phyloP scores from a whole-genome alignment of 768 basidiomycete species.

The Clitopilus hobsonii region DNA sequence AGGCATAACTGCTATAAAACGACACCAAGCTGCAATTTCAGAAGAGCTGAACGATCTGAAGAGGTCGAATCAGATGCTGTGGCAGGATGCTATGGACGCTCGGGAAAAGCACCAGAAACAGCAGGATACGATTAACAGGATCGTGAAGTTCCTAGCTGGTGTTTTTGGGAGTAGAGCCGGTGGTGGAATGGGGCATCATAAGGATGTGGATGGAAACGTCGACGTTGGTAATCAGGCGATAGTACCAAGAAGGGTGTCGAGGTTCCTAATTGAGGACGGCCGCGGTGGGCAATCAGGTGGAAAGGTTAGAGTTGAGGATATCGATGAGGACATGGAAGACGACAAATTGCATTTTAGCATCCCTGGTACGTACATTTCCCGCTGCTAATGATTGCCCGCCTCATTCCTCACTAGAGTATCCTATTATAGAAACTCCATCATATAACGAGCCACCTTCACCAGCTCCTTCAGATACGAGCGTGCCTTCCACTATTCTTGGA shows the following conservation, averaged over 20 bases:
- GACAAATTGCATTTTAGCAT: constrained; percentile 5
- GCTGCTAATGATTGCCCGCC: constrained; percentile 1
- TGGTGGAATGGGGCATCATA: constrained; percentile 16
- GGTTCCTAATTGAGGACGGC: constrained; percentile 66
- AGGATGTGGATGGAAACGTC: constrained; percentile 21
- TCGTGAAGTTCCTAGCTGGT: constrained; percentile 90
- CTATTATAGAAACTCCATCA: constrained; percentile 43
- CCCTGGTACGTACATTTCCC: background rate
- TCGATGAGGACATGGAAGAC: constrained; percentile 31
- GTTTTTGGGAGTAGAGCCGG: constrained; percentile 68
- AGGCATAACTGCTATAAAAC: constrained; percentile 82
- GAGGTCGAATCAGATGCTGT: constrained; percentile 81
- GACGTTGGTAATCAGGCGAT: constrained; percentile 38
- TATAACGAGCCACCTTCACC: constrained; percentile 32
- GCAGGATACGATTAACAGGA: constrained; percentile 93
- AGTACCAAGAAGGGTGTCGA: constrained; percentile 42
- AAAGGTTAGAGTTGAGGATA: constrained; percentile 31
- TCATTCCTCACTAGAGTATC: constrained; percentile 32
- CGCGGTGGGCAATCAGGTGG: constrained; percentile 35
- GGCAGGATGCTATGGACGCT: constrained; percentile 83
- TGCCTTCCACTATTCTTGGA: constrained; percentile 17
- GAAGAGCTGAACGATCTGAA: constrained; percentile 86
- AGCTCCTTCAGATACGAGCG: constrained; percentile 28
- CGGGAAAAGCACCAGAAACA: constrained; percentile 85
- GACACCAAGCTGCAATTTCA: constrained; percentile 90